Evolutionary conservation across 805 yeast species (phyloP).

Genomic region (Suhomyces pyralidae): DNA sequence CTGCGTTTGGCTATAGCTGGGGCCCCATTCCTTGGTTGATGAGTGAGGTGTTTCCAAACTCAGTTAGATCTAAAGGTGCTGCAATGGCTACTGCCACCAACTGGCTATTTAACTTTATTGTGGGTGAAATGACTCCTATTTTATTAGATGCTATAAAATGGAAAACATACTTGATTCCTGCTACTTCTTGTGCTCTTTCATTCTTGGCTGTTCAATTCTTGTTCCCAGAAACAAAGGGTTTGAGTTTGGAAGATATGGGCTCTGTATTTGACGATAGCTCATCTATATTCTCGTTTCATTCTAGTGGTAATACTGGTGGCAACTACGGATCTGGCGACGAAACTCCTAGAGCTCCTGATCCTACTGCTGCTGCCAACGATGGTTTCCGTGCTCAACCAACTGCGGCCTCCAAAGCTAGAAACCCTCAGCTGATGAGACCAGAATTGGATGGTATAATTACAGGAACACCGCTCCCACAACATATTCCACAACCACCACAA

Average conservation of each 20-base stretch:
- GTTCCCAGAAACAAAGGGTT: constrained; percentile 90
- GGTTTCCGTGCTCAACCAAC: constrained; percentile 17
- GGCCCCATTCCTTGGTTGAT: constrained; percentile 94
- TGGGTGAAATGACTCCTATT: constrained; percentile 89
- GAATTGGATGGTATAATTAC: constrained; percentile 31
- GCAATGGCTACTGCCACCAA: constrained; percentile 88
- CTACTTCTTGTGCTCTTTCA: constrained; percentile 70
- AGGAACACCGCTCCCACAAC: constrained; percentile 22
- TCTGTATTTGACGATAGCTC: constrained; percentile 70
- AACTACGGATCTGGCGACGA: constrained; percentile 2
- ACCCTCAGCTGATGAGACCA: constrained; percentile 29
- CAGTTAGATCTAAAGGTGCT: constrained; percentile 86
- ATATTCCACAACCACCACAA: neutral
- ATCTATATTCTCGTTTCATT: constrained; percentile 42
- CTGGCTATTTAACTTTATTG: constrained; percentile 90
- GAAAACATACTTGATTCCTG: constrained; percentile 81
- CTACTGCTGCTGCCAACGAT: constrained; percentile 11
- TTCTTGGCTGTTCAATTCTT: constrained; percentile 66
- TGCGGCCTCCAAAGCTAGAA: constrained; percentile 46
- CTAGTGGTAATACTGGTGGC: constrained; percentile 19
- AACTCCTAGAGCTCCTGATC: neutral
- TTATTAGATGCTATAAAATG: constrained; percentile 73
- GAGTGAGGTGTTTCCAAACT: constrained; percentile 80
- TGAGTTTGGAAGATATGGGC: constrained; percentile 88
- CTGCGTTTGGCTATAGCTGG: constrained; percentile 87